phyloP scores from a whole-genome alignment of 352 stramenopile genomes.

The Thalassiosira sp. region DNA sequence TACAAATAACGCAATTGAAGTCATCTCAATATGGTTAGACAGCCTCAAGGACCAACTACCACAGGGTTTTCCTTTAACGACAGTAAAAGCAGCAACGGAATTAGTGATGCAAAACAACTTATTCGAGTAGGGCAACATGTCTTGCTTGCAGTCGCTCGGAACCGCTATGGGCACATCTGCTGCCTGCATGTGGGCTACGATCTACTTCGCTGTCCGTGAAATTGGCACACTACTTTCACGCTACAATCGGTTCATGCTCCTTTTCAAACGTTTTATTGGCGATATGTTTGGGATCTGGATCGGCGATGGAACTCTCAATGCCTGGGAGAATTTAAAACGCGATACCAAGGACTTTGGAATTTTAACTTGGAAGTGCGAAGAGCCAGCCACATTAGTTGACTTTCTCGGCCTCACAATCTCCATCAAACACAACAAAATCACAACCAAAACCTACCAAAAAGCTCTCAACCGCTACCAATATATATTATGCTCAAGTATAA shows the following conservation, averaged over 20 bases:
- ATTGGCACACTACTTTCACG: constrained; percentile 5
- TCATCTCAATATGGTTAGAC: constrained; percentile 23
- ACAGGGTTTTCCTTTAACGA: constrained; percentile 13
- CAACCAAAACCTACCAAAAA: constrained; percentile 49
- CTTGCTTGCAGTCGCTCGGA: constrained; percentile 30
- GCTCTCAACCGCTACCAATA: constrained; percentile 57
- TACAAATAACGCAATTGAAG: constrained; percentile 19
- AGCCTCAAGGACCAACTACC: constrained; percentile 4
- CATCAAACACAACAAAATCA: constrained; percentile 15
- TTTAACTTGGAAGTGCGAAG: constrained; percentile 25
- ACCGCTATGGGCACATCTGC: constrained; percentile 39
- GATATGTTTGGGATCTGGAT: constrained; percentile 33
- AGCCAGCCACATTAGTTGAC: background rate
- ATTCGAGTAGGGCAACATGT: constrained; percentile 33
- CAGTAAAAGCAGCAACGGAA: constrained; percentile 28
- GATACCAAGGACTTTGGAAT: constrained; percentile 23
- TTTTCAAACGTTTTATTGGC: constrained; percentile 31
- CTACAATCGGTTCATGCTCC: constrained; percentile 6
- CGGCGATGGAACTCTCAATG: too few species aligned
- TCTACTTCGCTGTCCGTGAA: constrained; percentile 32
- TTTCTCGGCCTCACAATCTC: constrained; percentile 30
- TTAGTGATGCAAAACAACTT: constrained; percentile 38
- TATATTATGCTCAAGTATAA: constrained; percentile 36
- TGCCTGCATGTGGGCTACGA: constrained; percentile 30
- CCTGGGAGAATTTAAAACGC: constrained; percentile 10